These are phyloP conservation scores for Karstenula rhodostoma DNA, from an alignment of 2,329 filamentous ascomycete genomes.

Conservation along the genomic window DNA sequence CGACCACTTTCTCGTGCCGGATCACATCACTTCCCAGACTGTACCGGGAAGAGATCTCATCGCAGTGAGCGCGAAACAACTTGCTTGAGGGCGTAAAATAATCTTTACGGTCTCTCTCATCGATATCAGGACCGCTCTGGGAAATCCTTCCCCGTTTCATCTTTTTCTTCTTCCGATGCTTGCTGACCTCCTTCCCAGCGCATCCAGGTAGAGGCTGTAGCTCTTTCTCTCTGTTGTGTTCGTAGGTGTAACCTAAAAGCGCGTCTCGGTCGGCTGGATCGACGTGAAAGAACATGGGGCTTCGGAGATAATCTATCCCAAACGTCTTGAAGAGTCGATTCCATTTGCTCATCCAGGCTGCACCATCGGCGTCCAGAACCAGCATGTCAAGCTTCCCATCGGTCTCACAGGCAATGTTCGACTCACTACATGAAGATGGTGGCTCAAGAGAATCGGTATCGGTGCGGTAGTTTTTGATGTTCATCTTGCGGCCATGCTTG, in stretches of 20 bases:
- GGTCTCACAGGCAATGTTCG: conserved; percentile 22
- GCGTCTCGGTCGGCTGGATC: conserved; percentile 79
- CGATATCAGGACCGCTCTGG: conserved; percentile 49
- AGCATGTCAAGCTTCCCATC: conserved; percentile 45
- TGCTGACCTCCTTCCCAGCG: conserved; percentile 81
- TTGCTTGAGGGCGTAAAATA: conserved; percentile 54
- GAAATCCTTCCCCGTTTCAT: conserved; percentile 47
- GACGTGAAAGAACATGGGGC: conserved; percentile 84
- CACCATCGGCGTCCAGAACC: conserved; percentile 71
- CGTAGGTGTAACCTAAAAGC: conserved; percentile 72
- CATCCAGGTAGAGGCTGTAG: conserved; percentile 75
- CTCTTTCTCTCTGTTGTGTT: conserved; percentile 67
- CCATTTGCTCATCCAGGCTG: conserved; percentile 76
- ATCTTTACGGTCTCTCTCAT: conserved; percentile 58
- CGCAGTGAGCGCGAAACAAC: conserved; percentile 54
- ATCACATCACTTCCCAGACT: conserved; percentile 64
- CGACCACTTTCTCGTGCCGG: conserved; percentile 65
- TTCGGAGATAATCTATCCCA: conserved; percentile 75
- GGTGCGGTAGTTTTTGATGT: conserved; percentile 62
- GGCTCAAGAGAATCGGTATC: conserved; percentile 44
- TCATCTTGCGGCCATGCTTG: conserved; percentile 67
- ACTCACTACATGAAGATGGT: conserved; percentile 31
- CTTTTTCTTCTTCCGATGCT: conserved; percentile 76
- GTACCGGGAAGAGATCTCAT: conserved; percentile 51
- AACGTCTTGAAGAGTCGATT: conserved; percentile 72